Evolutionary conservation across 352 stramenopile genomes (phyloP).

Genomic region (Globisporangium irregulare): DNA sequence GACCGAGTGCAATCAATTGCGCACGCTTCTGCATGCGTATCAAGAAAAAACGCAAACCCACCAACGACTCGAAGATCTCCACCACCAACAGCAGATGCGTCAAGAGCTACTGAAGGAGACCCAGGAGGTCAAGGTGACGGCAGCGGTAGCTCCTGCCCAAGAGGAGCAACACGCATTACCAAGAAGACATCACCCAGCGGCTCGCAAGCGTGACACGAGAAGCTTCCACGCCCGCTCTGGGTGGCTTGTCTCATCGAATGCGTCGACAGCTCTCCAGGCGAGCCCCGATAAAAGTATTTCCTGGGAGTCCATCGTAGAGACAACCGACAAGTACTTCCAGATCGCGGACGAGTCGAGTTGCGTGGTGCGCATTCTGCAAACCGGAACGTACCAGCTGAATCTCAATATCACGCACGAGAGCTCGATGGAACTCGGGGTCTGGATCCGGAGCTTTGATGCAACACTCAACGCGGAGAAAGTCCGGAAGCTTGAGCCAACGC

Average conservation of each 20-base stretch:
- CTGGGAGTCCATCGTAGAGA: constrained; percentile 10
- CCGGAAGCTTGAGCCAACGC: constrained; percentile 24
- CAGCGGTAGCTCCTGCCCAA: constrained; percentile 12
- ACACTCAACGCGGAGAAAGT: neutral
- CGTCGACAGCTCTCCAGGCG: constrained; percentile 12
- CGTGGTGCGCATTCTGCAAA: constrained; percentile 22
- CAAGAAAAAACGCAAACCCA: constrained; percentile 5
- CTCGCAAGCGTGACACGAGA: constrained; percentile 20
- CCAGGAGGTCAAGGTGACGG: constrained; percentile 17
- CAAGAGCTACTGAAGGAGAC: neutral
- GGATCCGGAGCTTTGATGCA: constrained; percentile 6
- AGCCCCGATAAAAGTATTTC: constrained; percentile 14
- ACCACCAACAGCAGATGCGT: neutral
- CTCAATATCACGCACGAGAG: constrained; percentile 35
- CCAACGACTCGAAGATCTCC: constrained; percentile 2
- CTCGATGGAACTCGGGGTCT: constrained; percentile 23
- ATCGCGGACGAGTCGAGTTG: neutral
- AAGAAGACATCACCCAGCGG: constrained; percentile 11
- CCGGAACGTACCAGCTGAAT: constrained; percentile 46
- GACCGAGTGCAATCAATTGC: constrained; percentile 14
- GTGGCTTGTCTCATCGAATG: constrained; percentile 27
- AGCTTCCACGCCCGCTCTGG: constrained; percentile 25
- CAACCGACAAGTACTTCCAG: constrained; percentile 2
- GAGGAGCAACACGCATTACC: neutral
- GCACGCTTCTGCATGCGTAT: constrained; percentile 2